These are phyloP conservation scores for Penicillium oxalicum DNA, from an alignment of 2,329 filamentous ascomycete genomes.

Conservation along the genomic window DNA sequence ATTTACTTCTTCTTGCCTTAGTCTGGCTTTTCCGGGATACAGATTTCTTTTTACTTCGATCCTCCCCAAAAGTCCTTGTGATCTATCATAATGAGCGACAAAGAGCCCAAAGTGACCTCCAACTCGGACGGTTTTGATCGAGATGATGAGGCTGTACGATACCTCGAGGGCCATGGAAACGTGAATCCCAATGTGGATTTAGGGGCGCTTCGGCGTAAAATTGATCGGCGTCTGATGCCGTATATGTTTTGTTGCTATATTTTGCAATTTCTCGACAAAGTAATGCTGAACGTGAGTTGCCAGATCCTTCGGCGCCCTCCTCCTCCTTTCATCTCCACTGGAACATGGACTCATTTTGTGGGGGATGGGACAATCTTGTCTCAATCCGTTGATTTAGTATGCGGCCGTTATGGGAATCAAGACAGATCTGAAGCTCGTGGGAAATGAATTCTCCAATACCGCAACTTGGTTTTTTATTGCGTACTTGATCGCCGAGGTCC, in stretches of 20 bases:
- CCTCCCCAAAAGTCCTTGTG: neutral
- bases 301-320: neutral
- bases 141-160: conserved; percentile 19
- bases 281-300: conserved; percentile 24
- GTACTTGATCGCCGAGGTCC: conserved; percentile 52
- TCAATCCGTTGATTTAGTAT: conserved; percentile 34
- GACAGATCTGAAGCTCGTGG: conserved; percentile 47
- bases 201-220: conserved; percentile 22
- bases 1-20: no score
- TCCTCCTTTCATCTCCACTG: no score
- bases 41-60: neutral
- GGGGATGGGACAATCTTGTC: neutral
- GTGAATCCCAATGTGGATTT: conserved; percentile 13
- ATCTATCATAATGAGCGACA: conserved; percentile 12
- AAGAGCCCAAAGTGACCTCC: conserved; percentile 4
- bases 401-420: conserved; percentile 58
- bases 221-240: conserved; percentile 29
- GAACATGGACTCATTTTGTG: no score
- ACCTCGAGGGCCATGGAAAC: conserved; percentile 15
- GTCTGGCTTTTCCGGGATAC: neutral
- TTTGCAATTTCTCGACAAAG: conserved; percentile 32
- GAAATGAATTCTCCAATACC: conserved; percentile 56
- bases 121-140: conserved; percentile 1
- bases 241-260: conserved; percentile 30
- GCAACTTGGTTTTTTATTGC: conserved; percentile 58